These are phyloP conservation scores for Myochromella boudieri DNA, from an alignment of 768 basidiomycete species.

Conservation along the genomic window DNA sequence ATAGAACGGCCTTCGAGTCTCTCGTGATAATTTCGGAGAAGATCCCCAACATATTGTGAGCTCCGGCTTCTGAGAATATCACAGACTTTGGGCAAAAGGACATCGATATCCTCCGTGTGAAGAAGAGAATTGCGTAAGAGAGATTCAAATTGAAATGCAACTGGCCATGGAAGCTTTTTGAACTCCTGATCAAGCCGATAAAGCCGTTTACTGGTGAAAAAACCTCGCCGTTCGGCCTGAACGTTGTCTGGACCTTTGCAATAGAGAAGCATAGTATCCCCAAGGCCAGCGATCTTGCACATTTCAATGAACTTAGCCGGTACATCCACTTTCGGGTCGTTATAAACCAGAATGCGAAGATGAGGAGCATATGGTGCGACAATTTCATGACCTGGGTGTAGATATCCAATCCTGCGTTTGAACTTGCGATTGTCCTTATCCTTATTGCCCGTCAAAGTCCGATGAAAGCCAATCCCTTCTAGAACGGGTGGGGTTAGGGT, in stretches of 20 bases:
- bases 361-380: slow-evolving; percentile 75
- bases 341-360: slow-evolving; percentile 59
- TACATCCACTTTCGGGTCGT: slow-evolving; percentile 44
- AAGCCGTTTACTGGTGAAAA: slow-evolving; percentile 52
- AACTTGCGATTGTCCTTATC: slow-evolving; percentile 41
- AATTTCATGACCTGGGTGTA: slow-evolving; percentile 56
- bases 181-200: slow-evolving; percentile 44
- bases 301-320: slow-evolving; percentile 51
- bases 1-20: slow-evolving; percentile 41
- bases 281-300: slow-evolving; percentile 49
- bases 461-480: slow-evolving; percentile 59
- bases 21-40: slow-evolving; percentile 57
- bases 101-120: slow-evolving; percentile 55
- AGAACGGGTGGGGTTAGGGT: slow-evolving; percentile 62
- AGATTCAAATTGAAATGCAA: slow-evolving; percentile 78
- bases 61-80: slow-evolving; percentile 34
- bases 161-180: slow-evolving; percentile 52
- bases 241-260: slow-evolving; percentile 37
- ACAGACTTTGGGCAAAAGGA: slow-evolving; percentile 44
- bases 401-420: slow-evolving; percentile 55
- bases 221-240: slow-evolving; percentile 45
- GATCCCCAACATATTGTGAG: slow-evolving; percentile 35
- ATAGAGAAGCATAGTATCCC: slow-evolving; percentile 30
- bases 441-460: slow-evolving; percentile 42
- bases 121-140: slow-evolving; percentile 63